These are phyloP conservation scores for Ophiobolus disseminans DNA, from an alignment of 2,329 filamentous ascomycete genomes.

Conservation along the genomic window DNA sequence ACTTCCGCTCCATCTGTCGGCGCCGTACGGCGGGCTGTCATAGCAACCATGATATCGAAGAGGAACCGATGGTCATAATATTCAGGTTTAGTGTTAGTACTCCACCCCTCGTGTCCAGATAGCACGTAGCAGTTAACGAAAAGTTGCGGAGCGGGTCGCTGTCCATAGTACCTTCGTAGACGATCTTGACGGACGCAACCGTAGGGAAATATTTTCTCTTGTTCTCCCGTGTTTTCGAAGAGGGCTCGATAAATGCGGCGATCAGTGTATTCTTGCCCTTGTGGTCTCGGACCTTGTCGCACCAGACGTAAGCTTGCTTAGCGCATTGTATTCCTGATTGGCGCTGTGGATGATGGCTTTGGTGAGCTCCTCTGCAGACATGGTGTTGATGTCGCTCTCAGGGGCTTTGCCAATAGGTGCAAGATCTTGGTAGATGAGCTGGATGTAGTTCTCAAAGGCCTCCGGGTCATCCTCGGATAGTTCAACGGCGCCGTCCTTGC, in stretches of 20 bases:
- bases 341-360: not conserved
- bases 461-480: conserved; percentile 5
- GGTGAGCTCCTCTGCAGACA: not conserved
- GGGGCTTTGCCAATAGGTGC: not conserved
- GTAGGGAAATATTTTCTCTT: not conserved
- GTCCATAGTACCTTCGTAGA: not conserved
- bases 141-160: not conserved
- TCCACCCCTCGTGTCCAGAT: not conserved
- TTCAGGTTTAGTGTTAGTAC: not conserved
- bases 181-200: not conserved
- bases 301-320: not conserved
- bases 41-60: not conserved
- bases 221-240: not conserved
- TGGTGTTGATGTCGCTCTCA: not conserved
- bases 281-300: not conserved
- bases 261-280: not conserved
- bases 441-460: conserved; percentile 1
- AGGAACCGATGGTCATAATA: not conserved
- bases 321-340: not conserved
- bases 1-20: too few relatives aligned
- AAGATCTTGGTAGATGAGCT: conserved; percentile 4
- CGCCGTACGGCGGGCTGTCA: too few relatives aligned
- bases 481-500: not conserved
- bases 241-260: not conserved
- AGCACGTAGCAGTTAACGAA: not conserved